phyloP scores from a whole-genome alignment of 1,139 yeast genomes.

The Debaryomycetaceae sp. region DNA sequence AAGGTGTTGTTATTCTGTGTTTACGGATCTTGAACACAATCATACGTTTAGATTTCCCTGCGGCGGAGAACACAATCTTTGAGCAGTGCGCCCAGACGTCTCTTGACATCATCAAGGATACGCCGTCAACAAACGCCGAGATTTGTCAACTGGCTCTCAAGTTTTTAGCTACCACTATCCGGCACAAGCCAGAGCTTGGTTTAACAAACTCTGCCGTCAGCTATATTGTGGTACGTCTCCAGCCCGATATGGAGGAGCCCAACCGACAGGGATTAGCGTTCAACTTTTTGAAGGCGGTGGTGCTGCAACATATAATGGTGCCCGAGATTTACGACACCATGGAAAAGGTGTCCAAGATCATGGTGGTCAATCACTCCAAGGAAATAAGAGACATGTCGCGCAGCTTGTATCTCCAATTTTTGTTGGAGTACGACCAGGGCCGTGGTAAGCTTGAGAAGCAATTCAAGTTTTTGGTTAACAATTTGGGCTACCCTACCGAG shows the following conservation, averaged over 20 bases:
- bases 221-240: slow-evolving; percentile 62
- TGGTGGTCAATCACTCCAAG: slow-evolving; percentile 82
- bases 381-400: slow-evolving; percentile 83
- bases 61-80: slow-evolving; percentile 41
- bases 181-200: slow-evolving; percentile 55
- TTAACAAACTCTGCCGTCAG: slow-evolving; percentile 67
- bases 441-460: slow-evolving; percentile 76
- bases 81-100: slow-evolving; percentile 53
- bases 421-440: slow-evolving; percentile 94
- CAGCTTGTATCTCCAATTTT: slow-evolving; percentile 70
- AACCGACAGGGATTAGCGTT: slow-evolving; percentile 83
- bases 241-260: slow-evolving; percentile 88
- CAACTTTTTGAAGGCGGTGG: slow-evolving; percentile 65
- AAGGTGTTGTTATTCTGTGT: slow-evolving; percentile 61
- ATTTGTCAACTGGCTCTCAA: slow-evolving; percentile 75
- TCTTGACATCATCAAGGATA: slow-evolving; percentile 56
- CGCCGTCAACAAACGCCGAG: slow-evolving; percentile 71
- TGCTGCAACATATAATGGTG: slow-evolving; percentile 60
- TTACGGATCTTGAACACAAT: slow-evolving; percentile 53
- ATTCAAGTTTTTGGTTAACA: slow-evolving; percentile 71
- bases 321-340: slow-evolving; percentile 88
- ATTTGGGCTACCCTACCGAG: slow-evolving; percentile 75
- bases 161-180: slow-evolving; percentile 61
- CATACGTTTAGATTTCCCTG: slow-evolving; percentile 53
- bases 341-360: slow-evolving; percentile 70